Base-by-base conservation (phyloP, 257 asterid genomes). In the Gentiana macrophylla region DNA sequence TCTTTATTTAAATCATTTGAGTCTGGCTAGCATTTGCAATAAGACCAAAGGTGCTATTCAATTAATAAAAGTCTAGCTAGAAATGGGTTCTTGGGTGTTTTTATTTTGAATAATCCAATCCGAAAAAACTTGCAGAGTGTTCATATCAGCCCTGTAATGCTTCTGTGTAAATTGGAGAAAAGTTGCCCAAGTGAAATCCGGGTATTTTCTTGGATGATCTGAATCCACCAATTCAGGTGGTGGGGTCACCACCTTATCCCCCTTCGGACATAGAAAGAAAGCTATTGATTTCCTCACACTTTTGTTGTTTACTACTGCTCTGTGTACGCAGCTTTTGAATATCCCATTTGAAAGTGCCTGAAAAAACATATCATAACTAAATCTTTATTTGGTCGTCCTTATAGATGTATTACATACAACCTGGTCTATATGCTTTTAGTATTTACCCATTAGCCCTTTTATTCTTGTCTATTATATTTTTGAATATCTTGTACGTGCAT, bases 311-410 rank as follows among this genome's bases (percentile, higher is more conserved):
- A 90, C 98, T 74, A 90, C 98, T 36, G 98, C 96, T 46, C 98
- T 70, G 70, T 90, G 98, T 64, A 90, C 61, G 59, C 98, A 90
- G 69, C 98, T 86, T 67, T 82, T 84, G 76, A 82, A 90, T 59
- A 79, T 77, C 76, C 95, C 98, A 59, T 90, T 90, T 1, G 98
- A 79, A 0, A 90, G 85, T 0, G 98, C 98, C 97, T 89, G 83
- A 41, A 49, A 34, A 11, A 34, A 8, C 43, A n/a, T 5, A 37
- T 24, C 24, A 24, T 24, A 24, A 24, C 24, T 24, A 24, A 24
- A 24, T 24, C 24, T 24, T 24, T 24, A 24, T 24, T 24, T 24
- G 24, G 24, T 24, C 24, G 24, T 24, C 24, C 24, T 24, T 24
- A 24, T 24, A 24, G 24, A 24, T 24, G 24, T 24, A 24, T 24